These are phyloP conservation scores for Sarocladium oryzae DNA, from an alignment of 2,329 filamentous ascomycete species.

Conservation along the genomic window DNA sequence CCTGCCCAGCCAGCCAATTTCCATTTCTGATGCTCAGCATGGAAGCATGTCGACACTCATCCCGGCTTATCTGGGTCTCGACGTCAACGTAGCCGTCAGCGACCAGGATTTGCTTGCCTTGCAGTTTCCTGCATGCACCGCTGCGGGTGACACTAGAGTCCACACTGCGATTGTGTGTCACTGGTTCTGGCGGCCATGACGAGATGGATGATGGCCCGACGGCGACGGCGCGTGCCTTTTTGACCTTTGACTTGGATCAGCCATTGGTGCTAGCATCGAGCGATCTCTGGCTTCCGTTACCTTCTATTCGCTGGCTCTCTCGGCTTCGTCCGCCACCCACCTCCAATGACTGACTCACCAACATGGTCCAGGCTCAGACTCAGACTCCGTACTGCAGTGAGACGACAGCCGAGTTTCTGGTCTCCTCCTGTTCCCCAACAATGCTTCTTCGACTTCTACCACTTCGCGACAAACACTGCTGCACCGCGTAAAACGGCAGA, in stretches of 20 bases:
- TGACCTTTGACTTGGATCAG: background rate
- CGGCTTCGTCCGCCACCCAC: slow-evolving; percentile 7
- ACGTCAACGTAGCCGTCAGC: too few relatives aligned
- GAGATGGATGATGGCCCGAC: background rate
- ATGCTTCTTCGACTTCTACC: too few relatives aligned
- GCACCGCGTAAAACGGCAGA: background rate
- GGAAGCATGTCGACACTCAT: too few relatives aligned
- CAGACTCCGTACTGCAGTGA: too few relatives aligned
- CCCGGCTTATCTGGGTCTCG: too few relatives aligned
- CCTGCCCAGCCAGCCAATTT: too few relatives aligned
- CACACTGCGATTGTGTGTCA: background rate
- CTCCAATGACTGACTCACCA: background rate
- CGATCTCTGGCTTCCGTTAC: background rate
- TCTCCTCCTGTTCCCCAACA: too few relatives aligned
- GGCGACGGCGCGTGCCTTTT: background rate
- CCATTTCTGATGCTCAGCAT: too few relatives aligned
- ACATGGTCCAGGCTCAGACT: background rate
- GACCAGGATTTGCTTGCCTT: too few relatives aligned
- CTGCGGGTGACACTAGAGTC: slow-evolving; percentile 4
- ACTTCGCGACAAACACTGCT: background rate
- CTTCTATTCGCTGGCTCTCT: background rate
- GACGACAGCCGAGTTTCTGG: too few relatives aligned
- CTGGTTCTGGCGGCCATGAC: background rate
- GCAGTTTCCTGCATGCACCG: slow-evolving; percentile 7
- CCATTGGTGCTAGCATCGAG: background rate